These are phyloP conservation scores for Fusarium illudens DNA, from an alignment of 2,329 filamentous ascomycete genomes.

Conservation along the genomic window DNA sequence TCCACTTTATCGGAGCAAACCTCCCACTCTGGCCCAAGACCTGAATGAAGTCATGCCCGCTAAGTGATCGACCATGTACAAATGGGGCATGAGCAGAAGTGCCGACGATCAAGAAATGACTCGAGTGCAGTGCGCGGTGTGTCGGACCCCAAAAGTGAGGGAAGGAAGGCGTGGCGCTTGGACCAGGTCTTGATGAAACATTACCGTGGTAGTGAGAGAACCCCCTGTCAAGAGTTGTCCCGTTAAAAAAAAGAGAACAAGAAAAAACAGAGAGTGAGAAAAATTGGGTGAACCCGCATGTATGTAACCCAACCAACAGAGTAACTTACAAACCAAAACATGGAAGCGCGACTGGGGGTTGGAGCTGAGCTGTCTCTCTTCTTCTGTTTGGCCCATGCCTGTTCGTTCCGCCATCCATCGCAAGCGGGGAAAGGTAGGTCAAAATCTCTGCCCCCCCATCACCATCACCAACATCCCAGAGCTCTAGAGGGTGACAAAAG, in stretches of 20 bases:
- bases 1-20: background rate
- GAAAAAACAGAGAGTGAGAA: background rate
- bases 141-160: background rate
- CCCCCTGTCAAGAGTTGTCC: background rate
- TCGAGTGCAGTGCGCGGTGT: background rate
- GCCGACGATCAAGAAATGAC: slow-evolving; percentile 23
- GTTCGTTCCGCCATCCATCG: background rate
- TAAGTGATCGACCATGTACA: slow-evolving; percentile 6
- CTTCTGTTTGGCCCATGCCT: background rate
- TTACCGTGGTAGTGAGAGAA: background rate
- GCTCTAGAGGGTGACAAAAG: background rate
- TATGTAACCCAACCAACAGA: background rate
- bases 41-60: slow-evolving; percentile 26
- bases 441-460: background rate
- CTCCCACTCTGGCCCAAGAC: background rate
- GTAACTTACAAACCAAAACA: background rate
- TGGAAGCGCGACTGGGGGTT: background rate
- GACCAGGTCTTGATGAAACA: slow-evolving; percentile 19
- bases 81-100: slow-evolving; percentile 17
- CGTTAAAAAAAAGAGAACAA: background rate
- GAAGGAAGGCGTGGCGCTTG: slow-evolving; percentile 4
- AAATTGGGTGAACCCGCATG: background rate
- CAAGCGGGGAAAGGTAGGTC: background rate
- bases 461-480: background rate
- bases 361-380: background rate